These are phyloP conservation scores for Pulveroboletus frians DNA, from an alignment of 768 basidiomycete species.

Conservation along the genomic window DNA sequence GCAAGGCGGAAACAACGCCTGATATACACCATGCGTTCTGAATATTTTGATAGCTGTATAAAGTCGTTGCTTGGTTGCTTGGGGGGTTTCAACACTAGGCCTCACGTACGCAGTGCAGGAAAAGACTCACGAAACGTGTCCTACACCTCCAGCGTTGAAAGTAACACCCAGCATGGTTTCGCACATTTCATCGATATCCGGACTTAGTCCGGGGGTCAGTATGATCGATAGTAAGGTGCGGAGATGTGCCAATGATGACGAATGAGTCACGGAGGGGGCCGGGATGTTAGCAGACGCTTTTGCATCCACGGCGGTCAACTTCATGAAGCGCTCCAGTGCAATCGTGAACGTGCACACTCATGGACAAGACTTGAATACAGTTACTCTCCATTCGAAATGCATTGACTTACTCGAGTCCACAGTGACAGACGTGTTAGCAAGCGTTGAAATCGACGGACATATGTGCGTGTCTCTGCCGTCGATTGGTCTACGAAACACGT, in stretches of 20 bases:
- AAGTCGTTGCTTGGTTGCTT: conserved; percentile 32
- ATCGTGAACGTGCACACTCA: conserved; percentile 47
- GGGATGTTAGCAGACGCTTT: conserved; percentile 47
- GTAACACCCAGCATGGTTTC: conserved; percentile 48
- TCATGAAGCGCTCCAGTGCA: conserved; percentile 48
- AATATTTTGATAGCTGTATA: conserved; percentile 36
- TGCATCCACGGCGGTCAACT: conserved; percentile 43
- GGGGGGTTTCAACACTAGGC: background rate
- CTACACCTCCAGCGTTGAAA: conserved; percentile 36
- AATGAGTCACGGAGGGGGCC: conserved; percentile 32
- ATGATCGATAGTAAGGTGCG: conserved; percentile 58
- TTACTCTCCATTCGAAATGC: conserved; percentile 9
- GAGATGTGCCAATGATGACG: conserved; percentile 49
- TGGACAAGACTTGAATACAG: conserved; percentile 17
- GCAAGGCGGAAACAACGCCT: conserved; percentile 58
- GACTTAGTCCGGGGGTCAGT: conserved; percentile 65
- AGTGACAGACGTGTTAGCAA: conserved; percentile 16
- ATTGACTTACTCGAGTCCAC: conserved; percentile 22
- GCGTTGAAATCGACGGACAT: conserved; percentile 22
- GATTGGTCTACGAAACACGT: conserved; percentile 17
- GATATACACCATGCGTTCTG: conserved; percentile 71
- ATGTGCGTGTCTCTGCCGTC: conserved; percentile 25
- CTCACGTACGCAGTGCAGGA: background rate
- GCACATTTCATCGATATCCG: conserved; percentile 67
- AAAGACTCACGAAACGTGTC: conserved; percentile 45